Conservation (phyloP, 2,329 filamentous ascomycete species). For the Aspergillus novofumigatus region DNA sequence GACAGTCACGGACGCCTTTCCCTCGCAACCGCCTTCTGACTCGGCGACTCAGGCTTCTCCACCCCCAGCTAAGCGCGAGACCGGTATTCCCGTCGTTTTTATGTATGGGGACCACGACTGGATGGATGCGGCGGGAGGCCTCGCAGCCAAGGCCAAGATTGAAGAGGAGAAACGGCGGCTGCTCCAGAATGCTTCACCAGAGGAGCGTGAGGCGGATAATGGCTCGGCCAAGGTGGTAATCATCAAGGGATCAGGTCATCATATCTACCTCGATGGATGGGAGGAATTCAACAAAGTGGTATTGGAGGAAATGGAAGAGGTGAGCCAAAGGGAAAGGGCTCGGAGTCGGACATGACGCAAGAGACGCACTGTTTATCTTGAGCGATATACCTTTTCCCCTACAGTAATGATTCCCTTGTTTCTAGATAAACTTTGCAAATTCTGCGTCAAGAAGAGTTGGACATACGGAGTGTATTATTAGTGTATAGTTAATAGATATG, state of each 20-base stretch:
- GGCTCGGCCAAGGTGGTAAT: slow-evolving; percentile 79
- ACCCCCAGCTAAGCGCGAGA: slow-evolving; percentile 44
- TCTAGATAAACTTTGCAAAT: neutral
- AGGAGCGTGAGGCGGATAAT: slow-evolving; percentile 68
- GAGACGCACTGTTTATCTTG: neutral
- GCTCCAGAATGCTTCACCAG: slow-evolving; percentile 57
- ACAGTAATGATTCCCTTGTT: too few relatives aligned
- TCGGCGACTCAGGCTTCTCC: slow-evolving; percentile 17
- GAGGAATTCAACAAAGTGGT: slow-evolving; percentile 67
- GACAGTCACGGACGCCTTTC: slow-evolving; percentile 10
- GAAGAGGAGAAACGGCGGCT: slow-evolving; percentile 61
- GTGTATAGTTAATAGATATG: neutral
- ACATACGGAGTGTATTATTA: neutral
- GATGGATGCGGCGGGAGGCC: slow-evolving; percentile 92
- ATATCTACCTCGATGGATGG: slow-evolving; percentile 67
- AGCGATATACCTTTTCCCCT: neutral
- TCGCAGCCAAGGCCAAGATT: slow-evolving; percentile 74
- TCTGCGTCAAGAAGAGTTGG: neutral
- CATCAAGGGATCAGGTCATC: slow-evolving; percentile 67
- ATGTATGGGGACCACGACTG: slow-evolving; percentile 98
- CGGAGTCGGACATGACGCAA: slow-evolving; percentile 1
- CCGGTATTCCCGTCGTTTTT: slow-evolving; percentile 76
- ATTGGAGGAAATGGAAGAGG: slow-evolving; percentile 63
- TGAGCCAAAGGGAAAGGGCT: slow-evolving; percentile 32
- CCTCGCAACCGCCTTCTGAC: slow-evolving; percentile 8